Percentiles rank a stretch among this genome's conserved stretches.
These are phyloP conservation scores for Mortierella sp. DNA, from an alignment of 371 early-diverging fungal species.

Conservation along the genomic window DNA sequence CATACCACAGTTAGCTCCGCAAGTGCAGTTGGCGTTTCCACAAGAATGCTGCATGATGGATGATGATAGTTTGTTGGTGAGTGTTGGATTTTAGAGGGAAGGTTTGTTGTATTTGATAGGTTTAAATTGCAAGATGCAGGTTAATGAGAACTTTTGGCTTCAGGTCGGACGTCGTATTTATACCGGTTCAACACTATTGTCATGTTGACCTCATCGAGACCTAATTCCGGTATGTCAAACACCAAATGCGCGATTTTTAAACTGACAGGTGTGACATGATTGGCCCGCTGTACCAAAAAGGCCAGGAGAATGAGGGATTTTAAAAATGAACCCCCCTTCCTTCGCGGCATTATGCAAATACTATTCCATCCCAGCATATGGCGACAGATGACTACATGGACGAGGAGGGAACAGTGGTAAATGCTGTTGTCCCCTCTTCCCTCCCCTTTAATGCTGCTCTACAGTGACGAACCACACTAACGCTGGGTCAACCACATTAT, in stretches of 20 bases:
- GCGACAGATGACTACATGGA: too few relatives aligned
- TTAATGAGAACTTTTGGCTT: not conserved
- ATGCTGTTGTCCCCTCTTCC: too few relatives aligned
- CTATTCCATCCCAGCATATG: too few relatives aligned
- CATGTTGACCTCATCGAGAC: not conserved
- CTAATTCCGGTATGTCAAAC: too few relatives aligned
- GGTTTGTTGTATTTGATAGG: not conserved
- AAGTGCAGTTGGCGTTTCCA: constrained; percentile 42
- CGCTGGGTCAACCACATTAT: too few relatives aligned
- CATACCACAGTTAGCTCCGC: constrained; percentile 37
- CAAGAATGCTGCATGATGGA: constrained; percentile 42
- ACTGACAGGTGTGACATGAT: too few relatives aligned
- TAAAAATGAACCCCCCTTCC: not conserved
- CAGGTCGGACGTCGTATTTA: not conserved
- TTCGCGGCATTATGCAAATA: too few relatives aligned
- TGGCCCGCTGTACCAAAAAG: too few relatives aligned
- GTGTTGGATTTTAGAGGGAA: not conserved
- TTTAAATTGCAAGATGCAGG: not conserved
- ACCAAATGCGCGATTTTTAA: constrained; percentile 3
- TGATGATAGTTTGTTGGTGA: not conserved
- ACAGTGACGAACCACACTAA: too few relatives aligned
- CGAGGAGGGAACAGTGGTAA: too few relatives aligned
- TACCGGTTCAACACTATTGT: too few relatives aligned
- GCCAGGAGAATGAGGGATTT: constrained; percentile 8
- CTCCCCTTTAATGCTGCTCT: too few relatives aligned